Evolutionary conservation across 768 basidiomycete species (phyloP), one percentile per base, ranked within the genome.

Genomic region (Kwoniella dendrophila): DNA sequence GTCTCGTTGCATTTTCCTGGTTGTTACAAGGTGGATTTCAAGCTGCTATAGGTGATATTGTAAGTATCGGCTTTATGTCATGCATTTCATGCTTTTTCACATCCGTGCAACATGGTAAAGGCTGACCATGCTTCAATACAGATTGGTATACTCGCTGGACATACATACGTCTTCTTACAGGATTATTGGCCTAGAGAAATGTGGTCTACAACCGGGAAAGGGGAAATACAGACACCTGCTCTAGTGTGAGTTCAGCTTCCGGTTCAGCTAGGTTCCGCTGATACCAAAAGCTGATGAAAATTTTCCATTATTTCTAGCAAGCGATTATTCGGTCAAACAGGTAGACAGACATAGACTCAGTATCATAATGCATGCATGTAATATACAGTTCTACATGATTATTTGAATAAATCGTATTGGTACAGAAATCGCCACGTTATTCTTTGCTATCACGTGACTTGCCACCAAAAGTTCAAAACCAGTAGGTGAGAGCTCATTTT

Each of bases 1-100:
- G 92, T 0, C 87, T 98, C 33, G 90, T 97, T 22, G 88, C 83
- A 0, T 90, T 97, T 72, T 88, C 89, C 0, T 82, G 79, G 78
- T 38, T 74, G 14, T 59, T 78, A 40, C 69, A 77, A 62, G 77
- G 73, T 30, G 77, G 75, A 1, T 74, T 63, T 52, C 29, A 74
- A 34, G 75, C 72, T 12, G 74, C 74, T 12, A 60, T 78, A 14
- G 75, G 73, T 8, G 76, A 78, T 51, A 71, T 74, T 22, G 76
- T 77, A 50, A 52, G 76, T 64, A n/a, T 14, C 29, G 22, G 20
- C 22, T 44, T 2, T 27, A 48, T 48, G 11, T 22, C 29, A 53
- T 26, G 12, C 32, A 12, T 33, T 34, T 11, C 1, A 20, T 7
- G 34, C 16, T 8, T 8, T 36, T 7, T 36, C 34, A 36, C 8